Evolutionary conservation across 805 yeast genomes (phyloP), one percentile per base, ranked within the genome.

Genomic region (Cyberlindnera mycetangii): DNA sequence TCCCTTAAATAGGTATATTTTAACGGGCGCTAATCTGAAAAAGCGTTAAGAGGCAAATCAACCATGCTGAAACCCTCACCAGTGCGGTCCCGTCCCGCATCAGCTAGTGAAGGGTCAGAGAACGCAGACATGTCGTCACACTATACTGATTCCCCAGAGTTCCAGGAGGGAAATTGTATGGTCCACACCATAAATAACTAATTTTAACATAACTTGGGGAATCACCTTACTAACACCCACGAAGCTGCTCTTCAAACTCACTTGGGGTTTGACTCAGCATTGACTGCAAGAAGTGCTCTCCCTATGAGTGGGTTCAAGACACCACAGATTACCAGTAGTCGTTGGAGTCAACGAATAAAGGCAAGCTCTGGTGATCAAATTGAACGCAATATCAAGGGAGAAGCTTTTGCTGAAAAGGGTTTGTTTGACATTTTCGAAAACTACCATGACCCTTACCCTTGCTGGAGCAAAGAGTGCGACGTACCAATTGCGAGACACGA

Each of bases 251-350:
- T 46, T 19, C 48, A 43, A 21, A 45, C 50, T 0, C 32, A 37
- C 19, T 37, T 33, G 39, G 60, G 50, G 10, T 58, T 58, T 34
- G 56, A 58, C 32, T 56, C 63, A 9, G 65, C 66, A 8, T 41
- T 61, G 21, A 60, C 63, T 8, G 66, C 59, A 11, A 46, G 55
- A 42, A 60, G 64, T 34, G 55, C 80, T 7, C 75, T 78, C 67
- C 93, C 95, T 0, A 89, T 86, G 57, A 95, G 96, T 49, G 97
- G 96, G 34, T 89, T 89, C 92, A 96, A 89, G 68, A 86, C 89
- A 54, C 95, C 96, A 39, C 88, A 87, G 60, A 78, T 88, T 61
- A 86, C 95, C 1, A 87, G 86, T 65, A 89, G 88, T 7, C 84
- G 76, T 36, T 72, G 78, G 75, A 67, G 66, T 41, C 73, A 72